These are phyloP conservation scores for Incumbomyces delicatus DNA, from an alignment of 2,329 filamentous ascomycete genomes.

Conservation along the genomic window DNA sequence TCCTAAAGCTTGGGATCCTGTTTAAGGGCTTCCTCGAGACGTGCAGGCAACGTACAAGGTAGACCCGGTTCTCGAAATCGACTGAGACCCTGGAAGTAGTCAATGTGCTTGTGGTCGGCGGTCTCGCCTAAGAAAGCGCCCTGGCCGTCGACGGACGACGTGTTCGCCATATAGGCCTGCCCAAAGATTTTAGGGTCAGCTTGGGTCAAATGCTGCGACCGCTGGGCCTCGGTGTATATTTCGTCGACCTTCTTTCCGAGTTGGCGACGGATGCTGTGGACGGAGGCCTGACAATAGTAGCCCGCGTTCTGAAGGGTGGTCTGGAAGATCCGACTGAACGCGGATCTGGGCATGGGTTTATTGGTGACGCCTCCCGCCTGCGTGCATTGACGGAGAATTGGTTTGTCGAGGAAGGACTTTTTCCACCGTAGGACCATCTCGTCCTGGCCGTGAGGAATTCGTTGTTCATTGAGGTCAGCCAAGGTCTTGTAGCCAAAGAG, in stretches of 20 bases:
- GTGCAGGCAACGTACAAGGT: too few relatives aligned
- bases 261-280: conserved; percentile 8
- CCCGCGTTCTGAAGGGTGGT: conserved; percentile 9
- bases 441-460: conserved; percentile 6
- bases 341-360: conserved; percentile 7
- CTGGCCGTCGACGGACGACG: conserved; percentile 15
- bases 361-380: conserved; percentile 7
- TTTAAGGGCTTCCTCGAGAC: too few relatives aligned
- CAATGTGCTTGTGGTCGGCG: conserved; percentile 10
- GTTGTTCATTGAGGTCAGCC: conserved; percentile 7
- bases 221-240: conserved; percentile 8
- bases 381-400: conserved; percentile 11
- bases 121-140: conserved; percentile 12
- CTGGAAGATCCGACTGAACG: conserved; percentile 1
- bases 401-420: background rate
- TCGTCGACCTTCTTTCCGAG: conserved; percentile 7
- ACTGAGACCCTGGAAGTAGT: too few relatives aligned
- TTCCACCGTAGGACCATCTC: conserved; percentile 7
- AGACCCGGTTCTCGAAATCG: too few relatives aligned
- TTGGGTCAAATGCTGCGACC: conserved; percentile 11
- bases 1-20: too few relatives aligned
- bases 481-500: conserved; percentile 9
- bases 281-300: conserved; percentile 7
- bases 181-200: conserved; percentile 9
- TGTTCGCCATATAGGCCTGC: conserved; percentile 12